Percentiles rank a stretch among this genome's conserved stretches.
These are phyloP conservation scores for Eleusine indica DNA, from an alignment of 176 grass and related monocot species.

Conservation along the genomic window DNA sequence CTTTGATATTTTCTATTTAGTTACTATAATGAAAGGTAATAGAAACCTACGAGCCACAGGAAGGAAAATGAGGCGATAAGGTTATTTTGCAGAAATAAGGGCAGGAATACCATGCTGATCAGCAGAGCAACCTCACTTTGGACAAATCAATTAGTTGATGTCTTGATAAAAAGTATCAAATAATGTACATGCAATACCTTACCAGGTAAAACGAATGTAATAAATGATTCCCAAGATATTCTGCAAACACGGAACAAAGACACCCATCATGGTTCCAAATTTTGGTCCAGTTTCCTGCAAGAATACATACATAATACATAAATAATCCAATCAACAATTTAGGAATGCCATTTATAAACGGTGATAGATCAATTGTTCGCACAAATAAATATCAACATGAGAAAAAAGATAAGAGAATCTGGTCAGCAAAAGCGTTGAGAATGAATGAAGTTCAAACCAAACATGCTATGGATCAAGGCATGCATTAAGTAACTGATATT, in stretches of 20 bases:
- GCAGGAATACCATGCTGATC: slow-evolving; percentile 1
- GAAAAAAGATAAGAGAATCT: slow-evolving; percentile 12
- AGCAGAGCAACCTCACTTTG: slow-evolving; percentile 2
- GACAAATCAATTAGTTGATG: slow-evolving; percentile 17
- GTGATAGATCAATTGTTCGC: slow-evolving; percentile 19
- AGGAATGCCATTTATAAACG: neutral
- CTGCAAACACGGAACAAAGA: slow-evolving; percentile 98
- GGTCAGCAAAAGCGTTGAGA: neutral
- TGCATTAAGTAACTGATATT: slow-evolving; percentile 2
- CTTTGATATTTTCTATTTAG: slow-evolving; percentile 21
- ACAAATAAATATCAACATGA: slow-evolving; percentile 18
- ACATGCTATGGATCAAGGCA: neutral
- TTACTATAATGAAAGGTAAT: slow-evolving; percentile 18
- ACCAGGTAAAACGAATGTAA: slow-evolving; percentile 99
- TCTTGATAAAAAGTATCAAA: neutral
- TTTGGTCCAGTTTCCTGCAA: slow-evolving; percentile 73
- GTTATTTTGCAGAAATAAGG: slow-evolving; percentile 17
- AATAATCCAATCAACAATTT: slow-evolving; percentile 11
- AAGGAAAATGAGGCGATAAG: neutral
- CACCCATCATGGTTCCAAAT: slow-evolving; percentile 96
- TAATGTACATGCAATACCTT: slow-evolving; percentile 30
- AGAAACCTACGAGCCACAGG: neutral
- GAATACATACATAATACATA: slow-evolving; percentile 12
- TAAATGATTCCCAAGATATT: slow-evolving; percentile 99
- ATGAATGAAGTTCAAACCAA: neutral